These are phyloP conservation scores for Massarina eburnea DNA, from an alignment of 2,329 filamentous ascomycete species.

Conservation along the genomic window DNA sequence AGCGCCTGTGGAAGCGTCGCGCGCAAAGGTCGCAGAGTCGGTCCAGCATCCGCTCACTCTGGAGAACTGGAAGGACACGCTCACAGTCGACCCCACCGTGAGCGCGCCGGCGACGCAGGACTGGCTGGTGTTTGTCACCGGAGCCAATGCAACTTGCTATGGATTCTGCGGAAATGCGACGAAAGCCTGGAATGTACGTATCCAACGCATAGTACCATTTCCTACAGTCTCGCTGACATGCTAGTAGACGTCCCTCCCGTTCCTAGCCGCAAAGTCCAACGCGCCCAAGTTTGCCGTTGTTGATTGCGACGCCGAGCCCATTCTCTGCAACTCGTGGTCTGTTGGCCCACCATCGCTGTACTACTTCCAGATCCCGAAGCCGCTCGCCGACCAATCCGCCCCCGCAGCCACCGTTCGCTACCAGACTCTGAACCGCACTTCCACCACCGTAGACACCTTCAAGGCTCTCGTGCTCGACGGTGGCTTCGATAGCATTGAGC, in stretches of 20 bases:
- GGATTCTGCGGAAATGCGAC: conserved; percentile 68
- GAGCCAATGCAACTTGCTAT: conserved; percentile 77
- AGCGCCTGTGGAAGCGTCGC: conserved; percentile 49
- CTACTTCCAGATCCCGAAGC: conserved; percentile 62
- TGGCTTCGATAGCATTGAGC: conserved; percentile 53
- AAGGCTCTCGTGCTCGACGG: conserved; percentile 62
- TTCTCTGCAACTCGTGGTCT: conserved; percentile 76
- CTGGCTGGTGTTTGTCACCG: conserved; percentile 75
- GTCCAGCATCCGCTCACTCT: conserved; percentile 64
- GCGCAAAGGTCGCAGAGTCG: conserved; percentile 54
- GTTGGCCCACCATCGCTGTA: conserved; percentile 66
- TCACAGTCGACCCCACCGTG: conserved; percentile 61
- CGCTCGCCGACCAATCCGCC: conserved; percentile 64
- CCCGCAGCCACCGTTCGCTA: conserved; percentile 65
- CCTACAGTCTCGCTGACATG: conserved; percentile 6
- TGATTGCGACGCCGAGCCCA: conserved; percentile 73
- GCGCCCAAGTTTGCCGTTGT: conserved; percentile 69
- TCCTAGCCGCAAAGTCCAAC: conserved; percentile 62
- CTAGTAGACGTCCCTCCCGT: conserved; percentile 60
- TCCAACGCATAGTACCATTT: no score
- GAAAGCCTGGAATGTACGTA: conserved; percentile 57
- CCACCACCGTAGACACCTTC: conserved; percentile 65
- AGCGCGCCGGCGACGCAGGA: conserved; percentile 65
- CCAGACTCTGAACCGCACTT: conserved; percentile 70
- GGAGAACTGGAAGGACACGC: conserved; percentile 69